Base-by-base conservation (phyloP, 495 filamentous ascomycete species). In the Pseudomonodictys pantanalensis region DNA sequence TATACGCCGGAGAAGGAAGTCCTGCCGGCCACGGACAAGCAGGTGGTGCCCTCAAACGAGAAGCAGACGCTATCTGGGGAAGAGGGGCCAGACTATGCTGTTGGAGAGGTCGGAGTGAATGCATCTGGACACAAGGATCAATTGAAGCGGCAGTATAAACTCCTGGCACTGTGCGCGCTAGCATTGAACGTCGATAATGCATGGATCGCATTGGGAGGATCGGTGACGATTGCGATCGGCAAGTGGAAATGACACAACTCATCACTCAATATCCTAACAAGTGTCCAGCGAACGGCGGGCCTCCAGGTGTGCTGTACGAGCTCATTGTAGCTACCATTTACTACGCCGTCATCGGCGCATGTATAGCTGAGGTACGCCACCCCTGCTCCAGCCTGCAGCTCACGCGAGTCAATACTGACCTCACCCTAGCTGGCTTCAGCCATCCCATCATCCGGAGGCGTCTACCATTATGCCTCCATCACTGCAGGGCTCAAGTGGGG, bases 401-500 rank as follows among this genome's bases (percentile, higher is more conserved):
- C 15, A 35, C 18, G 43, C 24, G 7, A 10, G 10, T 26, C 9
- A 20, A 26, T 1, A 3, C 24, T 23, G 3, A 23, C 17, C 4
- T 24, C 18, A 10, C n/a, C 12, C 17, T 42, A 92, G 75, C 77
- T 92, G 41, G 86, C 89, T n/a, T 91, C 88, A 0, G 80, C 86
- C 1, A 87, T 93, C 58, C 89, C 89, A 1, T 89, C 87, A 0
- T 81, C 85, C 3, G 87, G 84, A 18, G 87, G 89, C 39, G 88
- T 93, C 3, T 92, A 92, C 62, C 89, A 92, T 70, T 92, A 88
- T 87, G 88, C 89, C 2, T 85, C 86, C 0, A 79, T 91, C 12
- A 89, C 89, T 0, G 82, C 83, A 4, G 88, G 88, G 1, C 78
- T 77, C 0, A 81, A 75, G 45, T 86, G 83, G 67, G 90, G 89